These are phyloP conservation scores for Primulina tabacum DNA, from an alignment of 257 asterid genomes.

Conservation along the genomic window DNA sequence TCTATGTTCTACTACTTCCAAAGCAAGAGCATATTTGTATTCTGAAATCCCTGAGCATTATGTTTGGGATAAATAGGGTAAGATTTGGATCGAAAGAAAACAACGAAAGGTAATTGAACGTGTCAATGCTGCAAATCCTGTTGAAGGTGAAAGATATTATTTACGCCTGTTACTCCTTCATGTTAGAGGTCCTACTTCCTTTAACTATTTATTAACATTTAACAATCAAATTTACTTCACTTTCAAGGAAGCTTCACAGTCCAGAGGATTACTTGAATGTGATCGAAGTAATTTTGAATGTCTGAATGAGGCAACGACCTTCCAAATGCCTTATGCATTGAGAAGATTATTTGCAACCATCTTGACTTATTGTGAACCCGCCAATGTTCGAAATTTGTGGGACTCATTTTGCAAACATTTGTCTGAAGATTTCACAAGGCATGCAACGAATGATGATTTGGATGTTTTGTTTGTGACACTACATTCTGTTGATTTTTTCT, in stretches of 20 bases:
- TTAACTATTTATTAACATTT: background rate
- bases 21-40: background rate
- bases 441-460: no score
- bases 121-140: background rate
- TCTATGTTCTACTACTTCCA: background rate
- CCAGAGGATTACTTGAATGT: background rate
- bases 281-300: background rate
- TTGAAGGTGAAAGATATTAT: background rate
- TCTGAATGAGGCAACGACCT: background rate
- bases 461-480: no score
- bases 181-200: background rate
- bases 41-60: no score
- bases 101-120: background rate
- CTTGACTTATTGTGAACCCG: background rate
- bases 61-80: no score
- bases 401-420: background rate
- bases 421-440: background rate
- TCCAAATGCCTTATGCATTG: background rate
- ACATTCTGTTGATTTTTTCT: no score
- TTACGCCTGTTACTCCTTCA: background rate
- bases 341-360: background rate
- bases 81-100: background rate
- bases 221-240: background rate
- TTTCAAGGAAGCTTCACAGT: background rate
- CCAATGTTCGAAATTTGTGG: background rate